Percentiles rank a stretch among this genome's conserved stretches.
phyloP scores from a whole-genome alignment of 1,284 basidiomycete species.

The Peniophora sp. region DNA sequence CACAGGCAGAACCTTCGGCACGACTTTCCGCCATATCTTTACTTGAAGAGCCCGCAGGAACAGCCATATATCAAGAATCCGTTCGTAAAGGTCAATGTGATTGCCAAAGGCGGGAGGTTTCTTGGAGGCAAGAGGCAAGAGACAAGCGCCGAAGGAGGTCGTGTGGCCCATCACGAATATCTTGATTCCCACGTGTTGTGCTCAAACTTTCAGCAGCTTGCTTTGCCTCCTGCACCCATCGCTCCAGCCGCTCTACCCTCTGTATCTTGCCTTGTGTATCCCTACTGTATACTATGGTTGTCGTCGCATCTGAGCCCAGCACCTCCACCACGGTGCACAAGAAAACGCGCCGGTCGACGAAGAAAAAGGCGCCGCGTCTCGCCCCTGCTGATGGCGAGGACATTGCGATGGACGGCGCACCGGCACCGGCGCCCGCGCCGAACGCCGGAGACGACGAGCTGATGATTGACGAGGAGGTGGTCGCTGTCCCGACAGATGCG shows the following conservation, averaged over 20 bases:
- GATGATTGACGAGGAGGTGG: slow-evolving; percentile 46
- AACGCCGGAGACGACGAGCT: slow-evolving; percentile 37
- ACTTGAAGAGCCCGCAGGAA: slow-evolving; percentile 9
- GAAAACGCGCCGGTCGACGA: slow-evolving; percentile 46
- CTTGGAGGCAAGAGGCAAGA: not conserved
- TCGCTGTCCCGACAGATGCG: slow-evolving; percentile 31
- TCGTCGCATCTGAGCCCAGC: slow-evolving; percentile 33
- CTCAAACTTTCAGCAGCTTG: not conserved
- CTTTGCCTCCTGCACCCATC: not conserved
- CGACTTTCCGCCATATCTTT: slow-evolving; percentile 22
- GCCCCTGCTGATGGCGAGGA: slow-evolving; percentile 20
- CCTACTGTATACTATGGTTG: slow-evolving; percentile 40
- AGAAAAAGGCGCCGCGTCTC: slow-evolving; percentile 33
- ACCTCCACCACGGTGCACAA: slow-evolving; percentile 33
- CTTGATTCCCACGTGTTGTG: too few relatives aligned
- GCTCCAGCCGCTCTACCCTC: not conserved
- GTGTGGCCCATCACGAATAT: too few relatives aligned
- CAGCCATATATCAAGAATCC: not conserved
- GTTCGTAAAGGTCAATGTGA: not conserved
- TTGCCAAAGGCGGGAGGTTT: not conserved
- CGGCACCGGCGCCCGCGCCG: slow-evolving; percentile 11
- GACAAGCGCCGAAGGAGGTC: not conserved
- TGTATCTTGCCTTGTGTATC: not conserved
- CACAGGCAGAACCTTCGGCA: slow-evolving; percentile 20
- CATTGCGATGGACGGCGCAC: slow-evolving; percentile 27